A percentile compares a stretch with the other conserved stretches of the same genome.
These are phyloP conservation scores for Gastrodia elata DNA, from an alignment of 106 monocot species.

Conservation along the genomic window DNA sequence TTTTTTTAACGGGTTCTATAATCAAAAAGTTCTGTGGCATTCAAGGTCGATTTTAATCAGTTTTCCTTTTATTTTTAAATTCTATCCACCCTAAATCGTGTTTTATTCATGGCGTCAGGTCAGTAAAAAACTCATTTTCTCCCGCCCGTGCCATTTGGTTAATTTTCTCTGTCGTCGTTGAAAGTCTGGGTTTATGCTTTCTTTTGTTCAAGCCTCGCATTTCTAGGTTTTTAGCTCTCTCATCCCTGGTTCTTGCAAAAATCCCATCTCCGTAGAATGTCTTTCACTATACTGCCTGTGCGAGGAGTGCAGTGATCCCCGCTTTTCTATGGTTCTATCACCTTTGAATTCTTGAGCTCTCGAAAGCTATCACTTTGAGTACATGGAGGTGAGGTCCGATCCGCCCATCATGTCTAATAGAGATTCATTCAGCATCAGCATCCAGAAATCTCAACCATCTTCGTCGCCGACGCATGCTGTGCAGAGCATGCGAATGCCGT, in stretches of 20 bases:
- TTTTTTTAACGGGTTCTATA: background rate
- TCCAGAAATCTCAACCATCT: slow-evolving; percentile 25
- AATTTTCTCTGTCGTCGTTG: background rate
- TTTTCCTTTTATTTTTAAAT: background rate
- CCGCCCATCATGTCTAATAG: slow-evolving; percentile 31
- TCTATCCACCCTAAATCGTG: background rate
- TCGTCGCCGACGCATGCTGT: slow-evolving; percentile 23
- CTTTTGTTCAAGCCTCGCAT: background rate
- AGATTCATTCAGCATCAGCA: slow-evolving; percentile 29
- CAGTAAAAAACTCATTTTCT: background rate
- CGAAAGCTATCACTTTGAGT: background rate
- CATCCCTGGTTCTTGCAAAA: background rate
- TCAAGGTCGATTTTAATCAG: background rate
- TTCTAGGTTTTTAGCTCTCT: background rate
- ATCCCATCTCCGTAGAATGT: background rate
- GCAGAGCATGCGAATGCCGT: slow-evolving; percentile 52
- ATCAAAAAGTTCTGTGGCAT: background rate
- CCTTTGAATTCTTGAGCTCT: background rate
- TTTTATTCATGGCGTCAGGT: slow-evolving; percentile 2
- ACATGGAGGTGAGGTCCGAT: slow-evolving; percentile 63
- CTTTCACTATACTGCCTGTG: background rate
- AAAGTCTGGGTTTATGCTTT: slow-evolving; percentile 5
- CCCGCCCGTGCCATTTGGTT: background rate
- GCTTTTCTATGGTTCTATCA: background rate
- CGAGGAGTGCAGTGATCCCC: background rate